phyloP scores from a whole-genome alignment of 2,329 filamentous ascomycete species.

The Aureobasidium sp. region DNA sequence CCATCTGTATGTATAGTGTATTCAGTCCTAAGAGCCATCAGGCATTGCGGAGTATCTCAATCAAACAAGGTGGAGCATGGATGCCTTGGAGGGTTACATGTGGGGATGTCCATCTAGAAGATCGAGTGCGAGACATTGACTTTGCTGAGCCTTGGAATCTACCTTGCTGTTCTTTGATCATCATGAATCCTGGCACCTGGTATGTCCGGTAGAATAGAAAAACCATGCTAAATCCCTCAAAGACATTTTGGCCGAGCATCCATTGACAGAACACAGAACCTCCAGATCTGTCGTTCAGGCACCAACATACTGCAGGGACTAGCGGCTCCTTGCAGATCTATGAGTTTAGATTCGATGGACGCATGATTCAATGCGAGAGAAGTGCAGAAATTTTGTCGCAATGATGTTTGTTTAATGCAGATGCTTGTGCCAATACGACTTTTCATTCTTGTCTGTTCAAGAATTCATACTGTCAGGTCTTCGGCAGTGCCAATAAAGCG shows the following conservation, averaged over 20 bases:
- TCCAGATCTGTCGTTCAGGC: background rate
- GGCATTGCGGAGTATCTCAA: background rate
- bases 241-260: no score
- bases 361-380: background rate
- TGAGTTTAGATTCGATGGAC: background rate
- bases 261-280: no score
- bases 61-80: background rate
- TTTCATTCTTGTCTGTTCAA: background rate
- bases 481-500: background rate
- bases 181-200: no score
- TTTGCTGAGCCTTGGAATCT: background rate
- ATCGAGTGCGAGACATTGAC: background rate
- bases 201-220: no score
- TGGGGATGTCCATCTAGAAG: background rate
- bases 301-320: background rate
- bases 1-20: no score
- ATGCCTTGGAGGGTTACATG: background rate
- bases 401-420: background rate
- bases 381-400: background rate
- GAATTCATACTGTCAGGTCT: background rate
- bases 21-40: no score
- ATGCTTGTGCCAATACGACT: background rate
- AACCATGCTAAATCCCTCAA: no score
- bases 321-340: background rate
- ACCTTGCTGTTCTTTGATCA: no score